Percentiles rank a stretch among this genome's conserved stretches.
Conservation (phyloP, 2,329 filamentous ascomycete genomes). For the Xylariaceae sp. region DNA sequence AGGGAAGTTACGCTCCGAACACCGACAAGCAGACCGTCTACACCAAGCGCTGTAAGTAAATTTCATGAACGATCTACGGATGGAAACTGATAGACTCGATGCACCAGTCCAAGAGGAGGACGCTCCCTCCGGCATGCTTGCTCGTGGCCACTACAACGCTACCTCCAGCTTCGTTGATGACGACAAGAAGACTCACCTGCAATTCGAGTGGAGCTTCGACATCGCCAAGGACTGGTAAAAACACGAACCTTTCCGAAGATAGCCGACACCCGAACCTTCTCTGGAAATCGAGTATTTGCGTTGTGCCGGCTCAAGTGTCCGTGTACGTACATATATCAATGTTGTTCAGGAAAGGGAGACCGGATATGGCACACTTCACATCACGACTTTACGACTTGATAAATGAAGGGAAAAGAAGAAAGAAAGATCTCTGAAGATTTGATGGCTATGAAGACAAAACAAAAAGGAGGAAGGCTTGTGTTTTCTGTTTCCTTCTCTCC, state of each 20-base stretch:
- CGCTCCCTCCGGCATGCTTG: conserved; percentile 85
- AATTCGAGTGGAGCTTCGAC: conserved; percentile 95
- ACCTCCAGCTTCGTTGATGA: conserved; percentile 91
- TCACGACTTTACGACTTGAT: not conserved
- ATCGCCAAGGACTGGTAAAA: conserved; percentile 92
- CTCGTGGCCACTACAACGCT: conserved; percentile 85
- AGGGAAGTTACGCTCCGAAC: conserved; percentile 92
- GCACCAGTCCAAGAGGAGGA: conserved; percentile 79
- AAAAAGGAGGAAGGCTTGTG: not conserved
- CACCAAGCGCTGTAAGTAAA: conserved; percentile 80
- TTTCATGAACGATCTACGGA: not conserved
- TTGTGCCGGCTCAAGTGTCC: too few relatives aligned
- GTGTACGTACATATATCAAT: too few relatives aligned
- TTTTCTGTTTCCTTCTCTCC: not conserved
- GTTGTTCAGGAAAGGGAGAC: too few relatives aligned
- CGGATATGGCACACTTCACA: too few relatives aligned
- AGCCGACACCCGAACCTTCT: too few relatives aligned
- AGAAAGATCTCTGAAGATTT: not conserved
- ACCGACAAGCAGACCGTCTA: conserved; percentile 83
- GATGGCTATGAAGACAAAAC: not conserved
- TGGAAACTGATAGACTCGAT: too few relatives aligned
- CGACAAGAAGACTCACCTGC: conserved; percentile 83
- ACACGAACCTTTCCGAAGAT: not conserved
- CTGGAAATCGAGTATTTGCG: too few relatives aligned
- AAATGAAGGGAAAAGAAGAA: not conserved